A percentile compares a stretch with the other conserved stretches of the same genome.
These are phyloP conservation scores for Saprolegnia parasitica DNA, from an alignment of 352 stramenopile species.

Conservation along the genomic window DNA sequence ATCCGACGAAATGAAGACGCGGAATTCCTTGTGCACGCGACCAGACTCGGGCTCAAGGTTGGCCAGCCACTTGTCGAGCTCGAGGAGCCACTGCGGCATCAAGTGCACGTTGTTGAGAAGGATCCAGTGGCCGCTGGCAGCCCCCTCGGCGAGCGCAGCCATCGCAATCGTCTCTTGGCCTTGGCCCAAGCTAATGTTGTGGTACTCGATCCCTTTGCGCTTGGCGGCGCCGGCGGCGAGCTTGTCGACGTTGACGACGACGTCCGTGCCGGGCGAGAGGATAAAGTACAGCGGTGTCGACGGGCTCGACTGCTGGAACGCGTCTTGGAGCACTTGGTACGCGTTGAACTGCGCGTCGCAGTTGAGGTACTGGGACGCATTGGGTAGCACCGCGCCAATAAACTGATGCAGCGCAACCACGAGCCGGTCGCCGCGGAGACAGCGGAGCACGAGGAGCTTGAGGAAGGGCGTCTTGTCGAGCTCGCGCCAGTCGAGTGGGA, in stretches of 20 bases:
- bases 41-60: conserved; percentile 40
- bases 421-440: conserved; percentile 91
- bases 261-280: conserved; percentile 94
- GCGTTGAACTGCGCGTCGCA: conserved; percentile 91
- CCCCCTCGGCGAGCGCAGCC: conserved; percentile 74
- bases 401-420: conserved; percentile 92
- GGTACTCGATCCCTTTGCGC: conserved; percentile 93
- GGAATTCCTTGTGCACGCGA: conserved; percentile 60
- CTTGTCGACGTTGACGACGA: conserved; percentile 94
- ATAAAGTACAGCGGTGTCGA: conserved; percentile 98
- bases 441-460: conserved; percentile 93
- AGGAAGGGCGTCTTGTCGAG: conserved; percentile 88
- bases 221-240: conserved; percentile 89
- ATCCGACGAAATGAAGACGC: conserved; percentile 88
- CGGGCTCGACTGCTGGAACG: conserved; percentile 90
- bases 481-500: conserved; percentile 89
- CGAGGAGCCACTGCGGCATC: conserved; percentile 91
- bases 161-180: conserved; percentile 91
- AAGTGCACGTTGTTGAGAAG: conserved; percentile 94
- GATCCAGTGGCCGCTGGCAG: conserved; percentile 92
- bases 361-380: conserved; percentile 75
- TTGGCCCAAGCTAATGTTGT: conserved; percentile 93
- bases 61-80: conserved; percentile 89
- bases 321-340: conserved; percentile 92
- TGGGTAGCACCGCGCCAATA: conserved; percentile 74